These are phyloP conservation scores for Cryptococcus maquisensis DNA, from an alignment of 1,284 basidiomycete species.

Conservation along the genomic window DNA sequence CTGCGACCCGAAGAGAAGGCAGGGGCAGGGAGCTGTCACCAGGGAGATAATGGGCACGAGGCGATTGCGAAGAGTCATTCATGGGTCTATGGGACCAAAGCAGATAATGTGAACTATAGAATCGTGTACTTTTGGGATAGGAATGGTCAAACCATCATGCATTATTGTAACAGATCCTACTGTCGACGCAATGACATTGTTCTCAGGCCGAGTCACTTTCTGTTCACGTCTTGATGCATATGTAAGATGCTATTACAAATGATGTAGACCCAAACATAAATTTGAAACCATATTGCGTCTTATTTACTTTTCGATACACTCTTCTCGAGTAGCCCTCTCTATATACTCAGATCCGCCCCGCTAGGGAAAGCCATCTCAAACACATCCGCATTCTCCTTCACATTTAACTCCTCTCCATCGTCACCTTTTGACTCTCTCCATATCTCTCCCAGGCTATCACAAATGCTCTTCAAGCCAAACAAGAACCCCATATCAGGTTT, in stretches of 20 bases:
- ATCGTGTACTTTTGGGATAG: slow-evolving; percentile 2
- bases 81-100: neutral
- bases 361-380: slow-evolving; percentile 33
- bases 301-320: neutral
- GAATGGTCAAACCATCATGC: neutral
- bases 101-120: slow-evolving; percentile 3
- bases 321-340: neutral
- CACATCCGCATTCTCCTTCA: slow-evolving; percentile 27
- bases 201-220: no score
- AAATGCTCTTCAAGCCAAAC: slow-evolving; percentile 80
- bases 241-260: slow-evolving; percentile 15
- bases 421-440: slow-evolving; percentile 67
- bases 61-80: neutral
- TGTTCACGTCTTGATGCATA: slow-evolving; percentile 8
- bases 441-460: slow-evolving; percentile 67
- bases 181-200: neutral
- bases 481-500: slow-evolving; percentile 92
- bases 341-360: slow-evolving; percentile 20
- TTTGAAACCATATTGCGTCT: neutral
- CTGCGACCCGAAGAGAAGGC: slow-evolving; percentile 23
- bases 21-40: slow-evolving; percentile 40
- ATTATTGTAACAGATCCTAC: neutral
- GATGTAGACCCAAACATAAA: neutral
- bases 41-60: slow-evolving; percentile 19
- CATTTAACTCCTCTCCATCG: slow-evolving; percentile 3